phyloP scores from a whole-genome alignment of 1,284 basidiomycete species.

The Sphagnurus paluster region DNA sequence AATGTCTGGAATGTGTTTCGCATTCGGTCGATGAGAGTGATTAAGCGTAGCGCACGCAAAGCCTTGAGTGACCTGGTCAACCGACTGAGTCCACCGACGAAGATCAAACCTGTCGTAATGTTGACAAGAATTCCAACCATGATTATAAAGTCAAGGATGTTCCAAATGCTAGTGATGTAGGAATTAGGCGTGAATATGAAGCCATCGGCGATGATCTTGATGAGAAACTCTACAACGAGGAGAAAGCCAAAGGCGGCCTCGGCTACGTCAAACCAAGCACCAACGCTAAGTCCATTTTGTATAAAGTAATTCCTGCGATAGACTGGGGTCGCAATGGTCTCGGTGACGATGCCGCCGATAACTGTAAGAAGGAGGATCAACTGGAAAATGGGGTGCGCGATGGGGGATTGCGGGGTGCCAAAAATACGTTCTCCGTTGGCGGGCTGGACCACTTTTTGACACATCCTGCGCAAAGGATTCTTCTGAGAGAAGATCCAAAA shows the following conservation, averaged over 20 bases:
- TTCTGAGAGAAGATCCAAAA: conserved; percentile 91
- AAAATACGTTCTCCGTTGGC: conserved; percentile 86
- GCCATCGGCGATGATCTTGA: conserved; percentile 94
- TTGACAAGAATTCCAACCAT: conserved; percentile 84
- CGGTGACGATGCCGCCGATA: conserved; percentile 82
- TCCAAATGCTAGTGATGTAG: conserved; percentile 92
- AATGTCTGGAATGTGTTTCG: conserved; percentile 91
- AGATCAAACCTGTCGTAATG: conserved; percentile 75
- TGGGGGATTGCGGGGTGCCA: conserved; percentile 66
- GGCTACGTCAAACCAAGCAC: conserved; percentile 88
- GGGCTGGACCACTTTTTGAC: conserved; percentile 85
- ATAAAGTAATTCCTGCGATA: conserved; percentile 81
- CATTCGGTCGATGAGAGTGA: conserved; percentile 87
- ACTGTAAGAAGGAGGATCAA: conserved; percentile 77
- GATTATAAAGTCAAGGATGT: conserved; percentile 88
- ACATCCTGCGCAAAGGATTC: conserved; percentile 73
- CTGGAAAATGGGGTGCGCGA: conserved; percentile 77
- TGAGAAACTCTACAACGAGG: conserved; percentile 83
- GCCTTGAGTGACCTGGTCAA: conserved; percentile 88
- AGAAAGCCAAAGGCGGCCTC: conserved; percentile 78
- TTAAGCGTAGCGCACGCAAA: conserved; percentile 84
- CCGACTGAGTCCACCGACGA: conserved; percentile 80
- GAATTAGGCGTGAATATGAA: conserved; percentile 93
- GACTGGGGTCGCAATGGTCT: conserved; percentile 82
- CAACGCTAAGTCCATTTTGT: conserved; percentile 58